These are phyloP conservation scores for Oxytropis ochrocephala DNA, from an alignment of 306 rosid genomes.

Conservation along the genomic window DNA sequence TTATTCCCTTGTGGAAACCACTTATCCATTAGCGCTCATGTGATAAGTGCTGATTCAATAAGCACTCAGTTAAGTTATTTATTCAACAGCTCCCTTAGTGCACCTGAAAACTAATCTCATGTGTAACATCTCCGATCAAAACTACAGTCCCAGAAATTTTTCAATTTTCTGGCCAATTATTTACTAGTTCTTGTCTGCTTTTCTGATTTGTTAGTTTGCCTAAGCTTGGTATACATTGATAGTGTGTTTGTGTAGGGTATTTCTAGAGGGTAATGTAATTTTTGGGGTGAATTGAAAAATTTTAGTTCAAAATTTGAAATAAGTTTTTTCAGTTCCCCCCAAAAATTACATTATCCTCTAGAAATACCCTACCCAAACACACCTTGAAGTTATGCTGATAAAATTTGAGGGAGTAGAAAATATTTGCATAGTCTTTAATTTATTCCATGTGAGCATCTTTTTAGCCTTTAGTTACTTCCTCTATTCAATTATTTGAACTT, in stretches of 20 bases:
- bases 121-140: not conserved
- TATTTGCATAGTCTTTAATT: conserved; percentile 3
- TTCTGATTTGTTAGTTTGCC: not conserved
- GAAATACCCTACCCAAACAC: no score
- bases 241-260: no score
- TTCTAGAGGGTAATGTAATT: no score
- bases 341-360: no score
- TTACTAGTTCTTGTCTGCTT: not conserved
- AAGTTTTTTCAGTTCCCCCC: no score
- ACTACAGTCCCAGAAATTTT: conserved; percentile 3
- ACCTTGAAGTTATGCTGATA: not conserved
- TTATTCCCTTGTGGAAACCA: not conserved
- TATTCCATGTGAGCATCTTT: not conserved
- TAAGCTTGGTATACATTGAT: not conserved
- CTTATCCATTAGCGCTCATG: not conserved
- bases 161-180: not conserved
- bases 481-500: not conserved
- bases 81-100: not conserved
- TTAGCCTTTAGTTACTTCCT: not conserved
- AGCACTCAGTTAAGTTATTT: not conserved
- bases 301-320: no score
- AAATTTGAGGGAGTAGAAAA: not conserved
- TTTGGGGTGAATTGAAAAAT: no score
- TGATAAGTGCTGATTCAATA: not conserved
- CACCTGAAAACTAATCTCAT: not conserved